Base-by-base conservation (phyloP, 768 basidiomycete genomes). In the Tulasnella sp. region DNA sequence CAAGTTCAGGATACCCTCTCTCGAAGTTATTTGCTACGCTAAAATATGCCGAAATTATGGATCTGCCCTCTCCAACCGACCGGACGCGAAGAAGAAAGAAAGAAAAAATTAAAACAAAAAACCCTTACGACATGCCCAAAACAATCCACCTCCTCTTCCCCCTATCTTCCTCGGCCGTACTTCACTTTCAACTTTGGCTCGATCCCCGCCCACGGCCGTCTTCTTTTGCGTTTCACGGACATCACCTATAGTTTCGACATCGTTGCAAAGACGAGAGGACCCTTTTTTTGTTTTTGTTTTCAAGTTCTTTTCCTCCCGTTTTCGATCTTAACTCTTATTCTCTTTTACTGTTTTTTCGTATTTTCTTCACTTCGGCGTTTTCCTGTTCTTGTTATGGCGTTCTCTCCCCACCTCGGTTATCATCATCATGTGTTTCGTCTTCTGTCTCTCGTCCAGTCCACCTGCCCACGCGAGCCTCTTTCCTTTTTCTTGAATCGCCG, bases 11-110 rank as follows among this genome's bases (percentile, higher is more conserved):
- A 38, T 76, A 58, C 52, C 36, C 52, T 48, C 52, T 48, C 75
- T 68, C 62, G 62, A 48, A 74, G 46, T 48, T 74, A 42, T 74
- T 74, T 74, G 62, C 62, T 68, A 68, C 62, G 62, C 27, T 68
- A 31, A 10, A 10, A 31, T 31, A 31, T 68, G 62, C 62, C 62
- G 62, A 68, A 68, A 68, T 68, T 36, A 68, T 68, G 62, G 62
- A 68, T 68, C 62, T 68, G 62, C 62, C 16, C 62, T 36, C 12
- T 74, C 31, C 75, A n/a, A n/a, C n/a, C n/a, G n/a, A n/a, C 46
- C 75, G 27, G 9, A n/a, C 24, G 38, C 40, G n/a, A 46, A 40
- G 46, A 16, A n/a, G n/a, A n/a, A n/a, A n/a, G n/a, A n/a, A n/a
- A n/a, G n/a, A n/a, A 27, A 31, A 77, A 40, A 34, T 58, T 2